phyloP scores from a whole-genome alignment of 2,329 filamentous ascomycete genomes.

The Ophiostoma novo-ulmi region DNA sequence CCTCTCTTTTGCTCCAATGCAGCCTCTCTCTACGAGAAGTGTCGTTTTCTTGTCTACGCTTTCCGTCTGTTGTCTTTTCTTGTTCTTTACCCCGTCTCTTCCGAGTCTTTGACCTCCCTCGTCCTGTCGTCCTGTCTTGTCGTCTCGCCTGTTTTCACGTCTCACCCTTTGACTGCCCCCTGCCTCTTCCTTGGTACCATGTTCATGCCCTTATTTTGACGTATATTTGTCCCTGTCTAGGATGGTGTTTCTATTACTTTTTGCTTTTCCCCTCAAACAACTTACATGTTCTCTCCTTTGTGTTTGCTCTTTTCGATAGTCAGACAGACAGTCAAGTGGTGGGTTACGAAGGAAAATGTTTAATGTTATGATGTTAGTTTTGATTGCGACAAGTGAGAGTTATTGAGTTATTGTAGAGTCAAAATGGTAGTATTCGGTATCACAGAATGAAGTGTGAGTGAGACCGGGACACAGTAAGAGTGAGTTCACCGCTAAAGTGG shows the following conservation, averaged over 20 bases:
- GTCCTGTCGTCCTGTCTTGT: not conserved
- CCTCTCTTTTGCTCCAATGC: not conserved
- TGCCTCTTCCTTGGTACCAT: not conserved
- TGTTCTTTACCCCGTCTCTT: not conserved
- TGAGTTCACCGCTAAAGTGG: constrained; percentile 6
- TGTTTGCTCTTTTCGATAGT: constrained; percentile 13
- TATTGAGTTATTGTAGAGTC: not conserved
- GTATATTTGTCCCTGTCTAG: constrained; percentile 20
- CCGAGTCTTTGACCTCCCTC: not conserved
- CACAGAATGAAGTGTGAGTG: not conserved
- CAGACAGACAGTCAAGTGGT: constrained; percentile 13
- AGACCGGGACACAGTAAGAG: no score
- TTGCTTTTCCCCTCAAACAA: constrained; percentile 11
- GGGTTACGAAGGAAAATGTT: not conserved
- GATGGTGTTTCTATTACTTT: constrained; percentile 19
- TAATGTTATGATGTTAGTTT: constrained; percentile 6
- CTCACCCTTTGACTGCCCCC: not conserved
- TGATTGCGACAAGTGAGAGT: not conserved
- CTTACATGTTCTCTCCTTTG: constrained; percentile 19
- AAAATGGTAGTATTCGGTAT: no score
- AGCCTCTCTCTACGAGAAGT: not conserved
- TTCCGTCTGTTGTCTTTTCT: constrained; percentile 5
- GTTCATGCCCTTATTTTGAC: constrained; percentile 14
- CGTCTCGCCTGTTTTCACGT: not conserved
- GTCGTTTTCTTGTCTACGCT: not conserved